Evolutionary conservation across 164 flowering plant genomes (phyloP), one percentile per base, ranked within the genome.

Genomic region (Umbilicus rupestris): DNA sequence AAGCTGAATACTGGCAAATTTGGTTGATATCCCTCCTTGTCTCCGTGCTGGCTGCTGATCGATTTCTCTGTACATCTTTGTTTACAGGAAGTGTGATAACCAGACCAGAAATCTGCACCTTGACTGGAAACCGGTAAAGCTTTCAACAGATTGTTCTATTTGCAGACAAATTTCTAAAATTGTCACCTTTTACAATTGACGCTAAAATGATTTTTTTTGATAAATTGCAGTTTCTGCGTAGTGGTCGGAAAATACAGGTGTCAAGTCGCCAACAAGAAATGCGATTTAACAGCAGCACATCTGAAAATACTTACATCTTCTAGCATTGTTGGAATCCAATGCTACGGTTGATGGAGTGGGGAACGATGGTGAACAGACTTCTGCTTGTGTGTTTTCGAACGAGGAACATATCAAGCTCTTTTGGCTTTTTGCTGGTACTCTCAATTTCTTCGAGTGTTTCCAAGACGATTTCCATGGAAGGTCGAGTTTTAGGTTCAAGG

Each of bases 381-480:
- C 60, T 26, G 30, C 22, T 52, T 52, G 20, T 28, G 31, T 35
- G 33, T 3, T 9, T 12, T 28, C n/a, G 57, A 3, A 55, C 33
- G 7, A 30, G 19, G 44, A 14, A 1, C 44, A 3, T n/a, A 24
- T 3, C 29, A 22, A 29, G 58, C 58, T 52, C 29, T 52, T 64
- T 69, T 42, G 73, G 76, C 55, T 63, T 78, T 19, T 42, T 70
- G 28, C 66, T 74, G 2, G 70, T 72, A 0, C 70, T 69, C 28
- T 72, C 69, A 30, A 78, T 71, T 24, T 60, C 62, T 66, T 74
- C 74, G 65, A 81, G 64, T 0, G 57, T 58, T 12, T 74, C 77
- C 28, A 81, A 60, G 12, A 81, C 86, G 63, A 79, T 80, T 57
- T 74, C 65, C 86, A 82, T 82, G 66, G 78, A 74, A 22, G 84